These are phyloP conservation scores for Kingdonia uniflora DNA, from an alignment of 164 flowering plant genomes.

Conservation along the genomic window DNA sequence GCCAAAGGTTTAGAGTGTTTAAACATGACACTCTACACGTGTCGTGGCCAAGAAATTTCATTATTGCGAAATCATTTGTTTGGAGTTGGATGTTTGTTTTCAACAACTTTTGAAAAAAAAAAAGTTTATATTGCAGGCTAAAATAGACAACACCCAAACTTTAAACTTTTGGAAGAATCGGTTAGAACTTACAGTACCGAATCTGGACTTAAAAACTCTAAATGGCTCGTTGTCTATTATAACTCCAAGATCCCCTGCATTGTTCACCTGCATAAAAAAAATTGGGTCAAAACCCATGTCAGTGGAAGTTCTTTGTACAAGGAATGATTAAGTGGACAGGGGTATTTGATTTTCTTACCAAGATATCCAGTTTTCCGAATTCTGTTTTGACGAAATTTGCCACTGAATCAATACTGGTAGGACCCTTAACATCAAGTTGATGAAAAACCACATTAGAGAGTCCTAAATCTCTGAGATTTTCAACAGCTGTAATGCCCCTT, in stretches of 20 bases:
- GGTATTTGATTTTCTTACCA: constrained; percentile 19
- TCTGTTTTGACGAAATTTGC: constrained; percentile 18
- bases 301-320: too few relatives aligned
- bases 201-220: neutral
- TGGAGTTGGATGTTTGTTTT: too few relatives aligned
- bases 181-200: constrained; percentile 7
- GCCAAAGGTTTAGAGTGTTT: too few relatives aligned
- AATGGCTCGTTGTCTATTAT: constrained; percentile 1
- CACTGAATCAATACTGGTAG: constrained; percentile 20
- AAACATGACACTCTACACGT: too few relatives aligned
- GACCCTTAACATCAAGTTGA: constrained; percentile 28
- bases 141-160: too few relatives aligned
- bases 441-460: constrained; percentile 21
- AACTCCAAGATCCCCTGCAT: constrained; percentile 28
- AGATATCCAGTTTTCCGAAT: constrained; percentile 30
- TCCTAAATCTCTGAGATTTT: constrained; percentile 16
- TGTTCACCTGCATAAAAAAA: constrained; percentile 27
- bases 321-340: too few relatives aligned
- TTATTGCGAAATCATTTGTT: too few relatives aligned
- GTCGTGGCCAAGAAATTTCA: too few relatives aligned
- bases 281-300: neutral
- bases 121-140: too few relatives aligned
- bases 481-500: constrained; percentile 26
- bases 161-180: too few relatives aligned
- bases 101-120: too few relatives aligned